Evolutionary conservation across 345 rosid species (phyloP).

Genomic region (Cardamine chenopodiifolia): DNA sequence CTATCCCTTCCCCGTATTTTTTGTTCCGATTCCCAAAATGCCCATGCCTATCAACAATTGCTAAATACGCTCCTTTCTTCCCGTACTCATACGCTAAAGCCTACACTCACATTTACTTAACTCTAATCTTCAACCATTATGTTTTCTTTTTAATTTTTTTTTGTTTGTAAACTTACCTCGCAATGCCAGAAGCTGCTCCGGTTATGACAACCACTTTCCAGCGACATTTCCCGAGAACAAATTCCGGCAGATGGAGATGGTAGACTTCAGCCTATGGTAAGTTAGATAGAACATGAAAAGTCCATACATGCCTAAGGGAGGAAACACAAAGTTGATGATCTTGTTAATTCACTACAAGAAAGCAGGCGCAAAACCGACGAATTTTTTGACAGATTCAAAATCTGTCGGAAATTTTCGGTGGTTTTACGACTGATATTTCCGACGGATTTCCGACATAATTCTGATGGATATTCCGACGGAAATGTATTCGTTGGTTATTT

Average conservation of each 20-base stretch:
- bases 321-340: conserved; percentile 40
- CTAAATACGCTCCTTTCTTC: conserved; percentile 60
- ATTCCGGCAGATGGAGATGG: conserved; percentile 28
- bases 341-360: too few relatives aligned
- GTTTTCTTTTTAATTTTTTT: background rate
- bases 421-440: too few relatives aligned
- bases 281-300: conserved; percentile 51
- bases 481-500: too few relatives aligned
- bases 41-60: too few relatives aligned
- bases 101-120: conserved; percentile 33
- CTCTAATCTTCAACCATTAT: background rate
- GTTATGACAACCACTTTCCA: conserved; percentile 68
- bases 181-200: conserved; percentile 73
- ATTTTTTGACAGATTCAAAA: too few relatives aligned
- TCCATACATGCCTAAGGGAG: conserved; percentile 36
- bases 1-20: too few relatives aligned
- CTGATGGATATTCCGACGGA: too few relatives aligned
- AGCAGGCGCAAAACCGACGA: too few relatives aligned
- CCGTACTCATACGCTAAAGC: conserved; percentile 65
- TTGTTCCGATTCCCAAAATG: too few relatives aligned
- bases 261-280: conserved; percentile 46
- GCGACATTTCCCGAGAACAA: conserved; percentile 51
- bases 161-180: conserved; percentile 44
- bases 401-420: too few relatives aligned
- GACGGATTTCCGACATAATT: too few relatives aligned